Evolutionary conservation across 192 early-diverging fungal genomes (phyloP), one percentile per base, ranked within the genome.

Genomic region (Coemansia sp.): DNA sequence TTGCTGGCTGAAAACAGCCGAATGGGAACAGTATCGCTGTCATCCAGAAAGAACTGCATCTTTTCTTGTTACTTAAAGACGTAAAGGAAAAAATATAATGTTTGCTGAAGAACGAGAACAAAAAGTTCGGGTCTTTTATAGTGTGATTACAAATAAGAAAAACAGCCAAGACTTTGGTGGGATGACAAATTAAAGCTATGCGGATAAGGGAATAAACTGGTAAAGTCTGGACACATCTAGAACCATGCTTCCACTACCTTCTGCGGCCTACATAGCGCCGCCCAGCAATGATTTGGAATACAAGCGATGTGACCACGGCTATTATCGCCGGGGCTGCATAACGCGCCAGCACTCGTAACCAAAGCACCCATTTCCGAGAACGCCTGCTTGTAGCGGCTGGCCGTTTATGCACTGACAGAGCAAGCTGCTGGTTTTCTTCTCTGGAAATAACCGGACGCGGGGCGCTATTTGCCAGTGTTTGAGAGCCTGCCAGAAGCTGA

Each of bases 1-100:
- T 59, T 76, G 54, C 55, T 58, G 7, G 66, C 40, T 0, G 73
- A 53, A 42, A 57, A 68, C 21, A 77, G 59, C 38, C 53, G 49
- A 53, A 77, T 70, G 21, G 73, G 73, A 5, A 53, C 18, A 3
- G 59, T 20, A 45, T 52, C 53, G 43, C 44, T 57, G 42, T 73
- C 70, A 33, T 66, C 63, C 14, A 77, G 46, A 12, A 58, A 77
- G 38, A 77, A 77, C 51, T 77, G 67, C 73, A 77, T 77, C 2
- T 18, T 59, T 43, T 3, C 6, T 28, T 50, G 48, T 6, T 13
- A 19, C 37, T 5, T 18, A 18, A 30, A 46, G 28, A 31, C 30
- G 52, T 46, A 53, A 16, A 26, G 18, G 30, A 26, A 45, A 16
- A 46, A 21, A 1, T 28, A 11, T n/a, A n/a, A 2, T 11, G 13